Conservation (phyloP, 2,329 filamentous ascomycete species). For the Chaetomiaceae sp. region DNA sequence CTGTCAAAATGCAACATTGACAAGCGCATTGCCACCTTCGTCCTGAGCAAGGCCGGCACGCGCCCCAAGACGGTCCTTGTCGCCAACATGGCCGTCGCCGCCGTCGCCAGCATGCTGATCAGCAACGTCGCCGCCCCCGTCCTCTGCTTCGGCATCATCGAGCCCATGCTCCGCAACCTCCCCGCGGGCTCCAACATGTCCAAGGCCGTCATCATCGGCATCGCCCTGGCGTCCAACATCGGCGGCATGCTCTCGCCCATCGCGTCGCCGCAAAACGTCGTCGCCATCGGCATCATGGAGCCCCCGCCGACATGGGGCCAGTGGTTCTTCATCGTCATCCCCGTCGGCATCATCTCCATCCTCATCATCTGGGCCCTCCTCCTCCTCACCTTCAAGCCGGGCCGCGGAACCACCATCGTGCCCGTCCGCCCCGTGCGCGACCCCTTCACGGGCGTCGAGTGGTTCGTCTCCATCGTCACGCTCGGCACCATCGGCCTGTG, state of each 20-base stretch:
- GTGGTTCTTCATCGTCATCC: constrained; percentile 96
- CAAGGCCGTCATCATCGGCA: constrained; percentile 91
- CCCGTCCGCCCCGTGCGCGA: constrained; percentile 89
- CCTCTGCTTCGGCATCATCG: constrained; percentile 95
- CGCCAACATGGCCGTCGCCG: constrained; percentile 98
- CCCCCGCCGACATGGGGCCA: constrained; percentile 87
- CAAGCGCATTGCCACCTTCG: constrained; percentile 92
- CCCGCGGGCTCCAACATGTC: constrained; percentile 88
- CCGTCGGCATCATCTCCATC: constrained; percentile 85
- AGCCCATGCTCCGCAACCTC: constrained; percentile 92
- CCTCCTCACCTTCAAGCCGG: constrained; percentile 78
- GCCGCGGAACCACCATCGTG: constrained; percentile 80
- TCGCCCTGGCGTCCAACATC: constrained; percentile 91
- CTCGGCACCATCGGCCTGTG: constrained; percentile 81
- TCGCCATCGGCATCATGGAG: constrained; percentile 92
- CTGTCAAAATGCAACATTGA: constrained; percentile 97
- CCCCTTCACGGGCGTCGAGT: constrained; percentile 81
- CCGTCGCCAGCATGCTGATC: constrained; percentile 98
- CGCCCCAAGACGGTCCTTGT: constrained; percentile 82
- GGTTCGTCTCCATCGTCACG: constrained; percentile 84
- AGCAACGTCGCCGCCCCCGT: constrained; percentile 97
- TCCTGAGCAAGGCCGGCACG: constrained; percentile 93
- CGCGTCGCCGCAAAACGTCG: constrained; percentile 94
- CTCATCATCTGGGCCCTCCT: constrained; percentile 85
- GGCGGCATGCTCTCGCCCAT: constrained; percentile 96